Evolutionary conservation across 257 asterid species (phyloP).

Genomic region (Penstemon barbatus): DNA sequence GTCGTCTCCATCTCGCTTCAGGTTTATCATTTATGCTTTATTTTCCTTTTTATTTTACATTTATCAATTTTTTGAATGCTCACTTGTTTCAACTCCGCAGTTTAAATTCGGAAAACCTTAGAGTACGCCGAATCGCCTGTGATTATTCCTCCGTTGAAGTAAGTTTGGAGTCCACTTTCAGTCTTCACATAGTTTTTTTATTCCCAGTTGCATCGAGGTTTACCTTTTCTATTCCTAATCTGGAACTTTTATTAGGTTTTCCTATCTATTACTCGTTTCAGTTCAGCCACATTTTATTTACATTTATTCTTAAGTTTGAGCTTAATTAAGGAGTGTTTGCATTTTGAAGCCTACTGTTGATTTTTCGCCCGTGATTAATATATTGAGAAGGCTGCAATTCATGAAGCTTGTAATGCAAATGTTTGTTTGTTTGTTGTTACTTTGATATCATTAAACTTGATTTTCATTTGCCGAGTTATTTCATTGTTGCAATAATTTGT

Average conservation of each 20-base stretch:
- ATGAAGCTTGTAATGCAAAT: neutral
- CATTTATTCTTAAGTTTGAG: too few species aligned
- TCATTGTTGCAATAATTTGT: conserved; percentile 2
- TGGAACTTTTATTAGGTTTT: conserved; percentile 8
- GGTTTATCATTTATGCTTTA: conserved; percentile 24
- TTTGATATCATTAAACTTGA: neutral
- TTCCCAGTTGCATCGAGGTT: neutral
- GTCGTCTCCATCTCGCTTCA: conserved; percentile 27
- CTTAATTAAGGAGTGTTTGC: too few species aligned
- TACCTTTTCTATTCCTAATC: neutral
- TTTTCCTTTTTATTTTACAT: conserved; percentile 12
- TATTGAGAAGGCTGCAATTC: neutral
- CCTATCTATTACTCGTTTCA: conserved; percentile 1
- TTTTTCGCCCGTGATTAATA: neutral
- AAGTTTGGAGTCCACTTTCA: conserved; percentile 23
- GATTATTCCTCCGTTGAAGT: conserved; percentile 78
- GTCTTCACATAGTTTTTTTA: neutral
- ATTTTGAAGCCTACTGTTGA: too few species aligned
- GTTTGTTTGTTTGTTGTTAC: neutral
- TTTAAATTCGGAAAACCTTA: conserved; percentile 23
- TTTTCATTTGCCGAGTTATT: conserved; percentile 6
- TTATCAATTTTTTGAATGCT: conserved; percentile 9
- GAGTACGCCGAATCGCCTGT: conserved; percentile 46
- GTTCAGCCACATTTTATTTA: conserved; percentile 4
- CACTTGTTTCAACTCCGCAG: conserved; percentile 28